Evolutionary conservation across 1,284 basidiomycete species (phyloP).

Genomic region (Testicularia cyperi): DNA sequence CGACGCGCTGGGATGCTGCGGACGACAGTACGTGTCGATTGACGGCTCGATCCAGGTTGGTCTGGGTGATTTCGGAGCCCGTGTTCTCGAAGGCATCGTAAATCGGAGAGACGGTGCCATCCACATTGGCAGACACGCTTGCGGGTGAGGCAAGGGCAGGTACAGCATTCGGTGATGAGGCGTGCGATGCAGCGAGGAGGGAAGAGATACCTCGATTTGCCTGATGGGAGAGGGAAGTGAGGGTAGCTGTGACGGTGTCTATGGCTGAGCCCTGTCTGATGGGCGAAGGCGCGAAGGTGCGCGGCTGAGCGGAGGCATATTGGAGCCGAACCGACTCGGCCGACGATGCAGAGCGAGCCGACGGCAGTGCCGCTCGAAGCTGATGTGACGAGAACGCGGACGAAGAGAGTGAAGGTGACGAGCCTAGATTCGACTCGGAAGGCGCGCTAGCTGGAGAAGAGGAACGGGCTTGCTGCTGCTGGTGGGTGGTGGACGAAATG

Average conservation of each 20-base stretch:
- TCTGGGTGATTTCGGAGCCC: conserved; percentile 7
- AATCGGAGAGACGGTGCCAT: conserved; percentile 34
- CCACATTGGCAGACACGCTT: too few relatives aligned
- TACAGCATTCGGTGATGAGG: background rate
- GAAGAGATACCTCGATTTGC: conserved; percentile 28
- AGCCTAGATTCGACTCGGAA: too few relatives aligned
- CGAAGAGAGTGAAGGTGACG: too few relatives aligned
- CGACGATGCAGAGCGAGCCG: background rate
- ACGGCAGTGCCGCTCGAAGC: background rate
- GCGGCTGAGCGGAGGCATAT: conserved; percentile 4
- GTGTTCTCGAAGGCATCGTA: conserved; percentile 36
- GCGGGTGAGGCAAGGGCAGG: too few relatives aligned
- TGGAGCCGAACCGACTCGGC: too few relatives aligned
- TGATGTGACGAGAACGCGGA: too few relatives aligned
- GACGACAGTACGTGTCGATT: background rate
- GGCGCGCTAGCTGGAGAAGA: background rate
- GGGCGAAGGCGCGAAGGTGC: conserved; percentile 15
- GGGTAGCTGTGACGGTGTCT: conserved; percentile 22
- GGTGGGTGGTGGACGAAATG: conserved; percentile 1
- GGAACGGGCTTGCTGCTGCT: background rate
- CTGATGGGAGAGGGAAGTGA: conserved; percentile 30
- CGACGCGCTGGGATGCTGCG: background rate
- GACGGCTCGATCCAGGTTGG: conserved; percentile 6
- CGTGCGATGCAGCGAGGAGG: conserved; percentile 17
- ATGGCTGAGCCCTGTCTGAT: conserved; percentile 25